Evolutionary conservation across 1,284 basidiomycete genomes (phyloP), one percentile per base, ranked within the genome.

Genomic region (Ganoderma lucidum): DNA sequence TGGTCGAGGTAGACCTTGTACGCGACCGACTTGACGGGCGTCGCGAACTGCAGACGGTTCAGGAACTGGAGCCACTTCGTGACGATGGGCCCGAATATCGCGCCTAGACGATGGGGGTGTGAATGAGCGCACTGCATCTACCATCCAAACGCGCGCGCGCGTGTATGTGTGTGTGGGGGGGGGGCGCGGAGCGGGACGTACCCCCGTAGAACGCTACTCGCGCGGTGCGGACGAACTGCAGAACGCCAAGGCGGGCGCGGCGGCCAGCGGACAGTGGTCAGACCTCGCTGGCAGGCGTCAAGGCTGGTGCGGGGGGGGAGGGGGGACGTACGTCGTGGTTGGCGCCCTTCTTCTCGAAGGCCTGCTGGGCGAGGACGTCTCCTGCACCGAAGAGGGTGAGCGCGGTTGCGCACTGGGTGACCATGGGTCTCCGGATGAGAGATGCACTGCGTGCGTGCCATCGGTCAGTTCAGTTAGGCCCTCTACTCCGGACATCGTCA

Each of bases 281-380:
- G 23, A 51, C 51, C 61, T 42, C 42, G 61, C 59, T 37, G 58
- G 53, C 53, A 35, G 17, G 53, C 53, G 53, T 56, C 30, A 32
- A 32, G 6, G 62, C 23, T 23, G 23, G 23, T 23, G 23, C 23
- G 51, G 19, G 28, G 19, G 30, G 45, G 41, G 41, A 28, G 44
- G 44, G 10, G 59, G 32, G 17, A 84, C 87, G 76, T 72, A 93
- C 93, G 75, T 95, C 93, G 75, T 94, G 93, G 3, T 88, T 78
- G 69, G 77, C 82, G 15, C 92, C 90, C 76, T 82, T 87, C 70
- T 83, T 83, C 77, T 96, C 95, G 37, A 96, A 87, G 0, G 83
- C 90, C 78, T 96, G 92, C 79, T 96, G 95, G 0, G 95, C 94
- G 45, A 96, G 86, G 0, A 94, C 75, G 77, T 96, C 95, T n/a